These are phyloP conservation scores for Protomyces macrosporus DNA, from an alignment of 1,139 yeast genomes.

Conservation along the genomic window DNA sequence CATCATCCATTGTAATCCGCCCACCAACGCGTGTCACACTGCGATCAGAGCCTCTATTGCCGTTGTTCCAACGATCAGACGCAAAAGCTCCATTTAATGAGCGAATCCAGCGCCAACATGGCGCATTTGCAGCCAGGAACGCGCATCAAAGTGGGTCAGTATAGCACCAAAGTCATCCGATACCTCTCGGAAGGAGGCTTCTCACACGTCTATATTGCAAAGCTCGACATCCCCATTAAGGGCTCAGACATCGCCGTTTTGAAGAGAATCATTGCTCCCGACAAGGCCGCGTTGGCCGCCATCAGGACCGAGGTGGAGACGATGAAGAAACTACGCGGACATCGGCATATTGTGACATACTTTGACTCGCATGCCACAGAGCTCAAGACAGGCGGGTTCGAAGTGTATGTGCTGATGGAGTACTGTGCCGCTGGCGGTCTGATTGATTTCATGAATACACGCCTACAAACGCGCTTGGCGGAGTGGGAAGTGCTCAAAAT, in stretches of 20 bases:
- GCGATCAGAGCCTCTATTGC: too few species aligned
- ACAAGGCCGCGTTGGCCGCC: constrained; percentile 60
- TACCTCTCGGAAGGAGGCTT: constrained; percentile 68
- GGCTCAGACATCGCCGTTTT: constrained; percentile 49
- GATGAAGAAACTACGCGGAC: constrained; percentile 75
- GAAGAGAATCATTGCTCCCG: constrained; percentile 71
- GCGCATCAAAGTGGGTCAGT: constrained; percentile 60
- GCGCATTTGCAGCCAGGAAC: constrained; percentile 50
- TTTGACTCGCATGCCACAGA: constrained; percentile 95
- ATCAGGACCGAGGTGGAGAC: constrained; percentile 76
- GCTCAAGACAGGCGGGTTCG: constrained; percentile 53
- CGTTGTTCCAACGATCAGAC: too few species aligned
- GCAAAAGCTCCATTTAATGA: not conserved
- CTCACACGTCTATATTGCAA: constrained; percentile 70
- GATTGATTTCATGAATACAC: constrained; percentile 89
- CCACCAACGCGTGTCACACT: too few species aligned
- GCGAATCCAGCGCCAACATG: not conserved
- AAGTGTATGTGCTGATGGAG: constrained; percentile 89
- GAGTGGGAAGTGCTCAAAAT: constrained; percentile 79
- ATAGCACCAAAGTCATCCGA: constrained; percentile 51
- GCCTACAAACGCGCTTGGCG: constrained; percentile 70
- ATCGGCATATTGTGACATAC: constrained; percentile 75
- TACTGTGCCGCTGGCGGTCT: constrained; percentile 65
- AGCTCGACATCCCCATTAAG: constrained; percentile 34
- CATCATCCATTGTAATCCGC: too few species aligned